A percentile compares a stretch with the other conserved stretches of the same genome.
Evolutionary conservation across 202 grass and related monocot species (phyloP).

Genomic region (Eragrostis tef): DNA sequence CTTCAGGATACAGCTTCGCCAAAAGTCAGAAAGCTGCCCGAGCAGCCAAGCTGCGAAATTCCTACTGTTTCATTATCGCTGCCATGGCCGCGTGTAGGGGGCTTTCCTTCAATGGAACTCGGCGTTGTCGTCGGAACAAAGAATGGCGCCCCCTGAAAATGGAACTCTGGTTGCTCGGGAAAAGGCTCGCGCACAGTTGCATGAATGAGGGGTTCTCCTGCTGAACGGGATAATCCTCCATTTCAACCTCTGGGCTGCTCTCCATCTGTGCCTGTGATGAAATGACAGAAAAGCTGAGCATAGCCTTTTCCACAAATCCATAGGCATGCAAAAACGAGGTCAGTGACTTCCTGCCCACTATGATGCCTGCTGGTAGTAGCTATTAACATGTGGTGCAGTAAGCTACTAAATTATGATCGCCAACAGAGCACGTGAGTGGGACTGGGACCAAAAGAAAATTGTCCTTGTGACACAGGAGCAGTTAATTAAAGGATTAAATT

Average conservation of each 20-base stretch:
- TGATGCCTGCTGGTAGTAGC: slow-evolving; percentile 16
- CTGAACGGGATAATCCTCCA: slow-evolving; percentile 49
- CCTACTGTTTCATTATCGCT: slow-evolving; percentile 55
- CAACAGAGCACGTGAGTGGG: slow-evolving; percentile 39
- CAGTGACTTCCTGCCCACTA: slow-evolving; percentile 19
- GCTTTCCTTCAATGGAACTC: slow-evolving; percentile 35
- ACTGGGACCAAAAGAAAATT: slow-evolving; percentile 47
- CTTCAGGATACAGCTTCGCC: slow-evolving; percentile 40
- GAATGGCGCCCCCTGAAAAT: slow-evolving; percentile 56
- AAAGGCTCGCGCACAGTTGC: slow-evolving; percentile 52
- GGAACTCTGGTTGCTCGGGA: slow-evolving; percentile 50
- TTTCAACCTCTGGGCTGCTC: slow-evolving; percentile 50
- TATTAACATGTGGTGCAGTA: slow-evolving; percentile 25
- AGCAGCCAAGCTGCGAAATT: not conserved
- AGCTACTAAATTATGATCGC: slow-evolving; percentile 10
- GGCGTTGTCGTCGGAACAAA: slow-evolving; percentile 42
- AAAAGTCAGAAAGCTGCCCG: slow-evolving; percentile 8
- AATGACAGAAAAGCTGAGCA: slow-evolving; percentile 30
- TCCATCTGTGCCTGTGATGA: slow-evolving; percentile 46
- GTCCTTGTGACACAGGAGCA: slow-evolving; percentile 17
- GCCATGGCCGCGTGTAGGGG: slow-evolving; percentile 59
- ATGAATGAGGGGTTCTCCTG: slow-evolving; percentile 61
- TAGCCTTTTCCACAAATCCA: slow-evolving; percentile 15
- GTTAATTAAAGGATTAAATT: not conserved
- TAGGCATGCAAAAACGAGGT: slow-evolving; percentile 29